Base-by-base conservation (phyloP, 306 rosid species). In the Casuarina glauca region DNA sequence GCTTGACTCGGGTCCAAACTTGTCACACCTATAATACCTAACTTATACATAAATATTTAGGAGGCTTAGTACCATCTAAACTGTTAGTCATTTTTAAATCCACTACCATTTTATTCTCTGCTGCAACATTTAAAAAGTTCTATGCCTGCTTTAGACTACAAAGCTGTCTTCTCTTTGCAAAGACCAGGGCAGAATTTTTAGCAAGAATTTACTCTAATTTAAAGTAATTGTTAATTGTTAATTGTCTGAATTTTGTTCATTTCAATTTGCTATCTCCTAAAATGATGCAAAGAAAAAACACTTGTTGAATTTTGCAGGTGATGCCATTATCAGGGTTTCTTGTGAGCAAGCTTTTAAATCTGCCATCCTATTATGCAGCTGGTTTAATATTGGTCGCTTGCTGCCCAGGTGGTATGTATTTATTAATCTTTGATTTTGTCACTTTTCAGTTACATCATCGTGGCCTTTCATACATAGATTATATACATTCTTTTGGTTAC, bases 341-440 rank as follows among this genome's bases (percentile, higher is more conserved):
- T 52, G 67, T 90, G 74, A 90, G 98, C 91, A 91, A 87, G 88
- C 87, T 90, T 66, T 77, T 91, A 72, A 93, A 93, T 72, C 78
- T 90, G 73, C 93, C 98, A 19, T 83, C 98, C 44, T 82, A 90
- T 84, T 91, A 82, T 85, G 98, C 98, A 9, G 98, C 96, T 74
- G 98, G 98, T 76, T 81, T 91, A 76, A 91, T 93, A 78, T 81
- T 93, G 84, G 86, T 90, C 70, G 96, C 81, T 2, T 87, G 97
- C 89, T 90, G 97, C 76, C 98, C 98, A 0, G 98, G 94, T 6
- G 98, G 98, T 94, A 84, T 57, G 86, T 49, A 51, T 74, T 49
- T 55, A 19, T 63, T 69, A 71, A 48, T 72, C 57, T 67, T 52
- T 62, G 66, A 49, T 11, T 77, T 63, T 57, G 0, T 72, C 11